Evolutionary conservation across 2,329 filamentous ascomycete species (phyloP), one percentile per base, ranked within the genome.

Genomic region (Hymenoscyphus linearis): DNA sequence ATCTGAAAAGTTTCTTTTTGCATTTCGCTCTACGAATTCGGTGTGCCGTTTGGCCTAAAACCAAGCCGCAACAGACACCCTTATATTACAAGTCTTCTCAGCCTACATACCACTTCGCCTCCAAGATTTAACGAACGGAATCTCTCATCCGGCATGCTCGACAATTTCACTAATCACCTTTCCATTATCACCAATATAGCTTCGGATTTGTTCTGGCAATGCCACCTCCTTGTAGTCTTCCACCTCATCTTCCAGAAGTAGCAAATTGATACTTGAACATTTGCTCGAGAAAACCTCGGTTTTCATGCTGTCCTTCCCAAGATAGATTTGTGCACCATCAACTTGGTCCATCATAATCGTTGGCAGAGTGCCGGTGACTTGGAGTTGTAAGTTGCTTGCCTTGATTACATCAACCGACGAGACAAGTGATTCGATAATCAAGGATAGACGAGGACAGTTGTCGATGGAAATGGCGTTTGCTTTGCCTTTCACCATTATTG

Each of bases 391-490:
- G 75, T 95, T 96, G 68, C 89, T 85, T 55, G 89, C 93, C 78
- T 98, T 98, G 80, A 99, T 95, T 26, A 96, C 90, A 72, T 99
- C 95, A 60, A 99, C 85, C 35, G 90, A 91, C 55, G 90, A 96
- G 55, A 98, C 90, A 12, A 98, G 85, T 0, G 87, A 90, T 70
- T 98, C 93, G 59, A 98, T 84, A 57, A 98, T 85, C 58, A 99
- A 83, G 31, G 91, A 96, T 18, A 96, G 80, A 56, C 91, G 88
- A 54, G 82, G 85, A 60, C 88, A 93, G 78, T 97, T 97, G 77
- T 98, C 95, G 68, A 98, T 84, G 4, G 92, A 93, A 65, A 99
- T 90, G n/a, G 95, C 92, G 74, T 99, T 99, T 61, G 91, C 92
- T 77, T 99, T 99, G 76, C 91, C 93, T 72, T 85, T 89, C 72